Base-by-base conservation (phyloP, 2,329 filamentous ascomycete species). In the Monosporascus sp. region DNA sequence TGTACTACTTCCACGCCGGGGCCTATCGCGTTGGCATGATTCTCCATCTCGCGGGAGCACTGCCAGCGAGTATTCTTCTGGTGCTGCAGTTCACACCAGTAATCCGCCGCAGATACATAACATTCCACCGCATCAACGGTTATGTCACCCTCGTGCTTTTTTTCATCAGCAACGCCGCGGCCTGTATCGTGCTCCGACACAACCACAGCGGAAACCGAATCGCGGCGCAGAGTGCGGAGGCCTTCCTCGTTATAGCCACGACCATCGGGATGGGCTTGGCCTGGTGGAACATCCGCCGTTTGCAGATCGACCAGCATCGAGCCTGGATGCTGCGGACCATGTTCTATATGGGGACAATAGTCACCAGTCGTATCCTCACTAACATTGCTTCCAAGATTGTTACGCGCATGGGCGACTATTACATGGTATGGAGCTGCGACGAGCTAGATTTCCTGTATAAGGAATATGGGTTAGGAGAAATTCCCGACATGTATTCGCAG, bases 261-360 rank as follows among this genome's bases (percentile, higher is more conserved):
- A 64, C 76, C 0, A 57, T 65, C 1, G 71, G 73, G 9, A 64
- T 81, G 24, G 55, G 62, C 0, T 55, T 85, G 44, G 78, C 81
- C 1, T 77, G 75, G 35, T 70, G 78, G 63, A 84, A 84, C 56
- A 77, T 86, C 64, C 84, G 80, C 63, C 69, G 72, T 2, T 65
- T 85, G 2, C 82, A 85, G 61, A 81, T 88, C 48, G 81, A 85
- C 35, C 77, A 85, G 60, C 83, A 86, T 55, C 74, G 83, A 1
- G 79, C 80, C 3, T 86, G 82, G 82, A 86, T 86, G 82, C 60
- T 86, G 31, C 66, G 83, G 22, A 72, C 77, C 7, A 37, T 35
- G 5, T 14, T 49, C 7, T 26, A 78, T 74, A 73, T 71, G n/a
- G 74, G 74, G 3, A 67, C 70, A 3, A 80, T 84, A 56, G 73